Conservation (phyloP, 768 basidiomycete species). For the Phaeotremella fagi region DNA sequence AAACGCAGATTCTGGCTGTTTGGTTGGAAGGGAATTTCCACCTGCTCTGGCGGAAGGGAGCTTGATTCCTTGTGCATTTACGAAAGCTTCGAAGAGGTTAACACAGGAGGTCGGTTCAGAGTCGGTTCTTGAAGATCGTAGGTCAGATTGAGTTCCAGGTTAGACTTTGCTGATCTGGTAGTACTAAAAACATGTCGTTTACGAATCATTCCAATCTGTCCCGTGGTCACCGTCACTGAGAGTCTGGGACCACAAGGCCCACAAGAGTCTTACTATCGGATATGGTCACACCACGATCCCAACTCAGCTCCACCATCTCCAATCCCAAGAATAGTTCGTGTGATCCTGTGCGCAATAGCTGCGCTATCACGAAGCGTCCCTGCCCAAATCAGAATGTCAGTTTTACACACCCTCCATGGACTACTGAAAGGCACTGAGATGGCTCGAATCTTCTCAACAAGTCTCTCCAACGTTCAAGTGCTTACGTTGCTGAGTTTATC, state of each 20-base stretch:
- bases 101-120: background rate
- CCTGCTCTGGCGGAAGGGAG: background rate
- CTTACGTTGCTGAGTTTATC: background rate
- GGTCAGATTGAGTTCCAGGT: background rate
- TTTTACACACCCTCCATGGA: background rate
- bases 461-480: background rate
- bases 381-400: background rate
- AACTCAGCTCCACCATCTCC: background rate
- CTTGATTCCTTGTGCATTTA: background rate
- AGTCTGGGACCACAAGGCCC: background rate
- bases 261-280: background rate
- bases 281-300: background rate
- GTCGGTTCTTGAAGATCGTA: background rate
- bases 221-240: background rate
- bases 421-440: background rate
- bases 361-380: background rate
- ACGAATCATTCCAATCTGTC: background rate
- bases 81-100: background rate
- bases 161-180: background rate
- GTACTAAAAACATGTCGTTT: background rate
- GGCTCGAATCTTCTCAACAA: background rate
- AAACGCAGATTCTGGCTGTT: background rate
- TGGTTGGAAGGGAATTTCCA: background rate
- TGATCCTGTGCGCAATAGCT: background rate
- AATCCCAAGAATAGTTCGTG: background rate